Evolutionary conservation across 305 asterid genomes (phyloP).

Genomic region (Plantago coronopus): DNA sequence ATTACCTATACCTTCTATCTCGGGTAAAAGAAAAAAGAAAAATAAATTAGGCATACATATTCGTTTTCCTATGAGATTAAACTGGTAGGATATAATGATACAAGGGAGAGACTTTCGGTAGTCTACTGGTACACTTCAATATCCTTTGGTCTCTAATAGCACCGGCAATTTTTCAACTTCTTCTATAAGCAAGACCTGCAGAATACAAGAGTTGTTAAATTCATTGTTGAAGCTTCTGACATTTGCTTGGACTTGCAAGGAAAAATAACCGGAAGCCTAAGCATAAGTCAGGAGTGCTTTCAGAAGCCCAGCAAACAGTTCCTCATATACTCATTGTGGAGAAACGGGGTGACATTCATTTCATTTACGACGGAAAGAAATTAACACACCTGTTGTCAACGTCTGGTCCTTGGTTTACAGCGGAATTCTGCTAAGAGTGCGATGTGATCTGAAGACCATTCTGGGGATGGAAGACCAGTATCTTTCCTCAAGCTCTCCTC

Average conservation of each 20-base stretch:
- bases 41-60: constrained; percentile 25
- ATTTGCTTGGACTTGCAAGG: no score
- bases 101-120: constrained; percentile 25
- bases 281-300: no score
- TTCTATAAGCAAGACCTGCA: constrained; percentile 10
- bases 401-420: constrained; percentile 72
- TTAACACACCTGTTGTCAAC: constrained; percentile 46
- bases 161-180: background rate
- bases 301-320: no score
- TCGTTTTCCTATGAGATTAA: constrained; percentile 44
- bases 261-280: background rate
- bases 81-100: constrained; percentile 47
- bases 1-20: constrained; percentile 27
- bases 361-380: constrained; percentile 4
- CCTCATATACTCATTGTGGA: no score
- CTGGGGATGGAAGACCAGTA: constrained; percentile 96
- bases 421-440: constrained; percentile 92
- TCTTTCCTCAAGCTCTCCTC: constrained; percentile 89
- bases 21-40: constrained; percentile 8
- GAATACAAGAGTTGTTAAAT: constrained; percentile 5
- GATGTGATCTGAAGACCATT: constrained; percentile 98
- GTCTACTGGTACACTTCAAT: constrained; percentile 37
- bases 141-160: constrained; percentile 16
- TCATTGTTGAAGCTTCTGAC: no score
- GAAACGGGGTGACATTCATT: no score